Base-by-base conservation (phyloP, 495 filamentous ascomycete genomes). In the Aspergillus conjunctus region DNA sequence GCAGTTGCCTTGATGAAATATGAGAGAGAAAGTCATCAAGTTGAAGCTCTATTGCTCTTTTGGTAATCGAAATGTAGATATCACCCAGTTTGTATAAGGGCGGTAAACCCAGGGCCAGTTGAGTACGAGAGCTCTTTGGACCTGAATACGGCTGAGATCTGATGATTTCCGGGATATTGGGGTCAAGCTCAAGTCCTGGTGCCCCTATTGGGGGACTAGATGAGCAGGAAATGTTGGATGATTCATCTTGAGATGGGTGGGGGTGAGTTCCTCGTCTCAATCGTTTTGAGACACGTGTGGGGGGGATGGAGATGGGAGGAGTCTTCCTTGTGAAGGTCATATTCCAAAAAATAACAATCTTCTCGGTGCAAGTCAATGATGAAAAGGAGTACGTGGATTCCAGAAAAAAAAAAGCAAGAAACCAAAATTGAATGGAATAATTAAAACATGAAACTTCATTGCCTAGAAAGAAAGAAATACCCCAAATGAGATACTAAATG, bases 61-160 rank as follows among this genome's bases (percentile, higher is more conserved):
- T 20, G 4, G 76, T 74, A n/a, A 85, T 67, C 30, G 81, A 74
- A 17, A 65, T 56, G 63, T 81, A 86, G 10, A 86, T 86, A 12
- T 84, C 78, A 12, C 66, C 51, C 37, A 85, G 70, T 18, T 71
- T 66, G 58, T 72, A 56, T 43, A 85, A 66, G 7, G 83, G 84
- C 1, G 81, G 76, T 15, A 83, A 66, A 44, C 65, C 18, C 30
- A 58, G 48, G 7, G 69, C 67, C 6, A 81, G 60, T 9, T 68
- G 68, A 12, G 66, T 59, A 9, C 51, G 37, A 3, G 56, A 10
- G 0, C 18, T 32, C 18, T 37, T 63, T 7, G 30, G 41, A 11
- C 62, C 59, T 0, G 50, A 50, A 37, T 65, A 53, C 0, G 57
- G 65, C 41, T 46, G 43, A 0, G 59, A 65, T 54, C 58, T 39